A percentile compares a stretch with the other conserved stretches of the same genome.
Conservation (phyloP, 2,329 filamentous ascomycete genomes). For the Cytospora piceae region DNA sequence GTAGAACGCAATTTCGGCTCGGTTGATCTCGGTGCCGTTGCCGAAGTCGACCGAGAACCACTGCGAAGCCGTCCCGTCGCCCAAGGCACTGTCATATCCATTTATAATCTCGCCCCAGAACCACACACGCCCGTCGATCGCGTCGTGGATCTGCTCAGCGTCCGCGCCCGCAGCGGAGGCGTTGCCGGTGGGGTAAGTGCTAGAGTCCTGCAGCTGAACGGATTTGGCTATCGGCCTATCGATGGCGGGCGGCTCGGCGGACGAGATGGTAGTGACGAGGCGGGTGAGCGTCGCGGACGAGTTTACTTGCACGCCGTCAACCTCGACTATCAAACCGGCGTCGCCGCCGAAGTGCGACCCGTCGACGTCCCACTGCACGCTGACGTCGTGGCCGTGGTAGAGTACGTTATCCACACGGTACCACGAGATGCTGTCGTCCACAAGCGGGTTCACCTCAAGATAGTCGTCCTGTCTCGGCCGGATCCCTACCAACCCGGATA, state of each 20-base stretch:
- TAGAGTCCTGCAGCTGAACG: constrained; percentile 39
- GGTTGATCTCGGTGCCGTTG: constrained; percentile 33
- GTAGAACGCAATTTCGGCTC: constrained; percentile 45
- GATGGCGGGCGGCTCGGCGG: constrained; percentile 35
- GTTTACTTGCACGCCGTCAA: constrained; percentile 41
- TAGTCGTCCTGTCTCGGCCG: constrained; percentile 43
- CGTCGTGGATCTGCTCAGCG: constrained; percentile 38
- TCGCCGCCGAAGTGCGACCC: constrained; percentile 38
- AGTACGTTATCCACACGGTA: constrained; percentile 46
- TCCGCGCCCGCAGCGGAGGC: constrained; percentile 37
- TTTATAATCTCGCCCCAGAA: constrained; percentile 45
- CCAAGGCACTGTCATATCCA: constrained; percentile 42
- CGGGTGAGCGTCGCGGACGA: constrained; percentile 36
- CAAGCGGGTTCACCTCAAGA: constrained; percentile 46
- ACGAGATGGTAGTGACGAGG: constrained; percentile 31
- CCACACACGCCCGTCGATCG: constrained; percentile 45
- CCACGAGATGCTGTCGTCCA: constrained; percentile 41
- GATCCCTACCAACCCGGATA: constrained; percentile 47
- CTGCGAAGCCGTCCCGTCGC: constrained; percentile 36
- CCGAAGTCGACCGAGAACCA: constrained; percentile 46
- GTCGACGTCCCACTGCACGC: constrained; percentile 46
- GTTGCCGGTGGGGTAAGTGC: constrained; percentile 39
- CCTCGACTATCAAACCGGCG: constrained; percentile 40
- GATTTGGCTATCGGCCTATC: constrained; percentile 41
- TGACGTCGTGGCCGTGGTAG: constrained; percentile 47